phyloP scores from a whole-genome alignment of 345 rosid genomes.

The Ceriops decandra region DNA sequence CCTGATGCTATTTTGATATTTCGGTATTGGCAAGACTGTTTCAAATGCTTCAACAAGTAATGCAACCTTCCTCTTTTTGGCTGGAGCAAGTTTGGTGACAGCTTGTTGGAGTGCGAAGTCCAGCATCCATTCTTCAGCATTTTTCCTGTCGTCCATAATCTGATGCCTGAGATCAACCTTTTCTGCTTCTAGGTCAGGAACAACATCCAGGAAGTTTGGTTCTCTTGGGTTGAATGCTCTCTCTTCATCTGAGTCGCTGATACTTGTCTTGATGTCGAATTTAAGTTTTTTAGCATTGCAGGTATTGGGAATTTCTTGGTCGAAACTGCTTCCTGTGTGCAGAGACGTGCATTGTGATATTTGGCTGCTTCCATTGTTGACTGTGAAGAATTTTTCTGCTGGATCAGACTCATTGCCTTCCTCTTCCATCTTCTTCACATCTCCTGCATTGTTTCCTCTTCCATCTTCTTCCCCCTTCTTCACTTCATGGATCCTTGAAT shows the following conservation, averaged over 20 bases:
- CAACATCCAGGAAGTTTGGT: constrained; percentile 68
- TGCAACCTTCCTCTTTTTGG: constrained; percentile 29
- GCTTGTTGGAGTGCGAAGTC: constrained; percentile 30
- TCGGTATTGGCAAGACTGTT: constrained; percentile 32
- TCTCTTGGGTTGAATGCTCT: constrained; percentile 67
- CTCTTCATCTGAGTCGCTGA: constrained; percentile 30
- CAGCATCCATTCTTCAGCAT: constrained; percentile 34
- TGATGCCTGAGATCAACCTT: constrained; percentile 33
- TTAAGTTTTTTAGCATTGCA: constrained; percentile 37
- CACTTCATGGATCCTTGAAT: constrained; percentile 7
- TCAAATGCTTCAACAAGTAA: constrained; percentile 32
- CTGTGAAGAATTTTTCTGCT: constrained; percentile 15
- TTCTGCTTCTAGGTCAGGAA: constrained; percentile 45
- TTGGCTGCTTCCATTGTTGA: constrained; percentile 6
- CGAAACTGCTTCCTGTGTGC: constrained; percentile 21
- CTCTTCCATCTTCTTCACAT: constrained; percentile 28
- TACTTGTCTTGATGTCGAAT: constrained; percentile 31
- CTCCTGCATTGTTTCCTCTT: constrained; percentile 19
- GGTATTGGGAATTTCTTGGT: constrained; percentile 26
- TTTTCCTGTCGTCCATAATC: constrained; percentile 26
- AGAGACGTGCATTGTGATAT: constrained; percentile 14
- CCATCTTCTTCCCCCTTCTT: constrained; percentile 14
- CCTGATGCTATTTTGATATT: constrained; percentile 33
- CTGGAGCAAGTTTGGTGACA: constrained; percentile 34
- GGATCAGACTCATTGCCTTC: constrained; percentile 20